Percentiles rank a stretch among this genome's conserved stretches.
Conservation (phyloP, 1,284 basidiomycete species). For the Tilletiopsis washingtonensis region DNA sequence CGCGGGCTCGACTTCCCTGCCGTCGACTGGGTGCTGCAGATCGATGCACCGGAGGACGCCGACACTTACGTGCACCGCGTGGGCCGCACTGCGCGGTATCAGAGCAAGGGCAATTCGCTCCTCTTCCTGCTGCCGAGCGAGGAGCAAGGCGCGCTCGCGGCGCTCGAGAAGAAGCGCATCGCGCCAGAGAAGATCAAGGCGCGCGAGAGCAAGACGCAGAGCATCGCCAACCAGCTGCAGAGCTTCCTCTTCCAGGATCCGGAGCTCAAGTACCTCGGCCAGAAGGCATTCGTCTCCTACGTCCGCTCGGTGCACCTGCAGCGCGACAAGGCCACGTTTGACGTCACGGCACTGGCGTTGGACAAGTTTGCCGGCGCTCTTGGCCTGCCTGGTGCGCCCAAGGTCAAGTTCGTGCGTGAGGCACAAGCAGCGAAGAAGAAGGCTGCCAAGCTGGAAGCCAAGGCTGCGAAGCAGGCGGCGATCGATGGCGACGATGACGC, state of each 20-base stretch:
- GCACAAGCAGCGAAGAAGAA: constrained; percentile 63
- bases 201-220: constrained; percentile 76
- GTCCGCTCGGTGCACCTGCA: constrained; percentile 86
- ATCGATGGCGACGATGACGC: neutral
- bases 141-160: constrained; percentile 74
- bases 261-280: constrained; percentile 93
- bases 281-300: constrained; percentile 95
- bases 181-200: constrained; percentile 70
- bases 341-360: constrained; percentile 70
- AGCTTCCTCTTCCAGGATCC: constrained; percentile 89
- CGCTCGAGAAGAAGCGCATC: constrained; percentile 67
- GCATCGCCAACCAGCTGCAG: constrained; percentile 80
- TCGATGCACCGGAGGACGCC: constrained; percentile 96
- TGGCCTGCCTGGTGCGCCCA: constrained; percentile 87
- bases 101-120: constrained; percentile 78
- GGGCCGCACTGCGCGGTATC: constrained; percentile 87
- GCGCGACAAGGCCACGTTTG: constrained; percentile 88
- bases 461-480: neutral
- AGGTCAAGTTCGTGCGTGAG: constrained; percentile 80
- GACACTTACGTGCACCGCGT: constrained; percentile 97
- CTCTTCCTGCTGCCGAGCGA: constrained; percentile 81
- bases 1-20: constrained; percentile 93
- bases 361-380: constrained; percentile 80
- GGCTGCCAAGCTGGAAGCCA: constrained; percentile 2
- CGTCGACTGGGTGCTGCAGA: constrained; percentile 93